phyloP scores from a whole-genome alignment of 1,284 basidiomycete species.

The Rhodofomes roseus region DNA sequence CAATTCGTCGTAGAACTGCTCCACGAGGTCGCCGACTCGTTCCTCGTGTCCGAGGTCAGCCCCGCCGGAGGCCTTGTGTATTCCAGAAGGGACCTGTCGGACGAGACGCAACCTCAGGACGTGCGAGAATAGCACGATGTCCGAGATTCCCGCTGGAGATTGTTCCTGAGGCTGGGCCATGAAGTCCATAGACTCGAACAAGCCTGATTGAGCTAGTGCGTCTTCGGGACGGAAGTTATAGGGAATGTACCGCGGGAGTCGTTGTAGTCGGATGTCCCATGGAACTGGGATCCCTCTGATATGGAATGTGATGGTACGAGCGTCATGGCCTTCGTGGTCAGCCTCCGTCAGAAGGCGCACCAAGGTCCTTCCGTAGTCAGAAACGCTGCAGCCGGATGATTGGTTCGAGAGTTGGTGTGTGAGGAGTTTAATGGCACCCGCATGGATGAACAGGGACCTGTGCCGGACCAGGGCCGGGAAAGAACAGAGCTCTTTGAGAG shows the following conservation, averaged over 20 bases:
- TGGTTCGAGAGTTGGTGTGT: background rate
- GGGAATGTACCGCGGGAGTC: background rate
- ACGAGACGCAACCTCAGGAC: background rate
- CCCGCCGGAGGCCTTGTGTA: no score
- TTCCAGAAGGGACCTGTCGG: background rate
- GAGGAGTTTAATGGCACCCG: background rate
- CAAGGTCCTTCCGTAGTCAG: background rate
- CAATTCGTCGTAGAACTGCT: no score
- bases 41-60: no score
- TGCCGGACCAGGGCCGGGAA: background rate
- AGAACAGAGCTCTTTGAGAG: background rate
- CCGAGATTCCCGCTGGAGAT: no score
- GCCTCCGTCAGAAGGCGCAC: background rate
- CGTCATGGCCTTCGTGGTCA: background rate
- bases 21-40: no score
- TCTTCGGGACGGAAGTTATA: background rate
- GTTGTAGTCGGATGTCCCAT: background rate
- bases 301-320: background rate
- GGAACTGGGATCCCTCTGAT: background rate
- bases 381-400: no score
- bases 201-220: background rate
- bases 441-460: background rate
- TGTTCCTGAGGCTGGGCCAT: no score
- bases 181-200: no score
- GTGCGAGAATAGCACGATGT: background rate